Evolutionary conservation across 106 monocot genomes (phyloP).

Genomic region (Dactylorhiza incarnata): DNA sequence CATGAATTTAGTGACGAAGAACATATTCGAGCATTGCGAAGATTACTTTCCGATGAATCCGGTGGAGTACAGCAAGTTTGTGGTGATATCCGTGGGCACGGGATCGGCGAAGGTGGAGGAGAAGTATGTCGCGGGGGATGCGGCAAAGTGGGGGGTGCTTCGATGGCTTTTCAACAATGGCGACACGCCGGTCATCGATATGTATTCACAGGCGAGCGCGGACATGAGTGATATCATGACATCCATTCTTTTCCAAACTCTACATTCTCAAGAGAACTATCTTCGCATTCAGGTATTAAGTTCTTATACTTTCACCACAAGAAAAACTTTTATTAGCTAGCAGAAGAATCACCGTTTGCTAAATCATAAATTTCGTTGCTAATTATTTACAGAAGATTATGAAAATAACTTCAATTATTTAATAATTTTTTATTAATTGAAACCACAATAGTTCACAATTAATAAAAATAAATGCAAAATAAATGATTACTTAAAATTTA

Average conservation of each 20-base stretch:
- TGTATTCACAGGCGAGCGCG: constrained; percentile 40
- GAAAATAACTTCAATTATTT: background rate
- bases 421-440: no score
- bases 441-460: no score
- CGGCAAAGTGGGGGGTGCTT: constrained; percentile 50
- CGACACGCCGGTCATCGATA: constrained; percentile 45
- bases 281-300: constrained; percentile 56
- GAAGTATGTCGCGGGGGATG: constrained; percentile 17
- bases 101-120: constrained; percentile 25
- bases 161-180: constrained; percentile 41
- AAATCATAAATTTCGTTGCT: background rate
- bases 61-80: constrained; percentile 41
- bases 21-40: constrained; percentile 28
- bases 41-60: constrained; percentile 50
- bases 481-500: no score
- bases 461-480: no score
- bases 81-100: constrained; percentile 56
- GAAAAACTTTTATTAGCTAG: no score
- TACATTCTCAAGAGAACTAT: constrained; percentile 38
- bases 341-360: no score
- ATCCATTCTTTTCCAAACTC: constrained; percentile 39
- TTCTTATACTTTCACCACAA: no score
- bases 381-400: no score
- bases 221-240: constrained; percentile 71
- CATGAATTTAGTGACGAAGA: constrained; percentile 38